Evolutionary conservation across 768 basidiomycete species (phyloP), one percentile per base, ranked within the genome.

Genomic region (Termitomyces sp.): DNA sequence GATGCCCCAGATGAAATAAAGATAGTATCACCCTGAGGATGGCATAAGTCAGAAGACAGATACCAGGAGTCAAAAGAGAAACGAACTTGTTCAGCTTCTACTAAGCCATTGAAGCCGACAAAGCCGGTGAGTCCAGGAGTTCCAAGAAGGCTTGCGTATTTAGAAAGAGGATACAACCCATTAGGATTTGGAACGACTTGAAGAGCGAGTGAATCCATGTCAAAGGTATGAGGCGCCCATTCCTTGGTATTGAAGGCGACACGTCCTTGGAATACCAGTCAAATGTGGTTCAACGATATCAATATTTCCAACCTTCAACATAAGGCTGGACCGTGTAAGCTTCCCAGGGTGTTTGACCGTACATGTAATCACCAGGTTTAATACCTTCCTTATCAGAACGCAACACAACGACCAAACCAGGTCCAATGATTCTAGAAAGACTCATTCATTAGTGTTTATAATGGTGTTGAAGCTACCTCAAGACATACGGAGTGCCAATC

Each of bases 361-460:
- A 72, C 18, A 79, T 46, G 35, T 77, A 70, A 38, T 71, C 64
- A 10, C 75, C 75, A 9, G 54, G 59, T 46, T 67, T 61, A 47
- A 72, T 60, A 3, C 60, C 58, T 23, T 64, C 44, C 40, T 64
- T 59, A 40, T 79, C 73, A 0, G 74, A 75, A 12, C 72, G 70
- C 20, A 75, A 23, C 36, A 75, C 75, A 18, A 75, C 62, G 16
- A 70, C 76, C 18, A 77, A 65, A 16, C 75, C 77, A 60, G 66
- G 69, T 12, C 69, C 67, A 7, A 38, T 43, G 1, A 74, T 18
- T 6, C 71, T 76, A n/a, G 28, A 36, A 12, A 18, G 35, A 41
- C 14, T 14, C 9, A 28, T 52, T 16, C 9, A 18, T 52, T 16
- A 38, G 13, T 14, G 13, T 13, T 23, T 16, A 36, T 10, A 46